These are phyloP conservation scores for Phytophthora capsici DNA, from an alignment of 352 stramenopile genomes.

Conservation along the genomic window DNA sequence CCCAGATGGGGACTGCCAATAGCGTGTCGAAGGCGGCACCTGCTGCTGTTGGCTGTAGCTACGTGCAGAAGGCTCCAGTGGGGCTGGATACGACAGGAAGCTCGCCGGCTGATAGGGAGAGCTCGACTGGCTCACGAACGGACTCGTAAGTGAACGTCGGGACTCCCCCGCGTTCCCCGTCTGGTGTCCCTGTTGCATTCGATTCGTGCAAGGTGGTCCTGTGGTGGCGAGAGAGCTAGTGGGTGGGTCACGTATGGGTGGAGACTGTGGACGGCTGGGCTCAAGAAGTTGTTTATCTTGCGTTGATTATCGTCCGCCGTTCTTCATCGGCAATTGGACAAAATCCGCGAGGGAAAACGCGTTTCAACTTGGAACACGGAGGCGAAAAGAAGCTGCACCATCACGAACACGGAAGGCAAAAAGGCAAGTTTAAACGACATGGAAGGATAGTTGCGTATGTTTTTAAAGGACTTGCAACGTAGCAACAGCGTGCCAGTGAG, in stretches of 20 bases:
- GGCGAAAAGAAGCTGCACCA: slow-evolving; percentile 33
- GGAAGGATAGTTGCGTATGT: background rate
- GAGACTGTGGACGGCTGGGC: slow-evolving; percentile 12
- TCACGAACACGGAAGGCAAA: background rate
- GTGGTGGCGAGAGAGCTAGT: slow-evolving; percentile 12
- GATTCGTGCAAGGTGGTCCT: too few relatives aligned
- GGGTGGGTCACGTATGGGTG: slow-evolving; percentile 20
- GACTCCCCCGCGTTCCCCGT: background rate
- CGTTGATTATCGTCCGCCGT: slow-evolving; percentile 20
- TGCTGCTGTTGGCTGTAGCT: slow-evolving; percentile 38
- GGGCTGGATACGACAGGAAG: slow-evolving; percentile 39
- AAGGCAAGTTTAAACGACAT: background rate
- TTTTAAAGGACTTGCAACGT: background rate
- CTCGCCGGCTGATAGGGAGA: slow-evolving; percentile 14
- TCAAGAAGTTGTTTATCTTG: slow-evolving; percentile 27
- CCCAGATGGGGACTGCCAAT: slow-evolving; percentile 30
- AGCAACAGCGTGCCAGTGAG: background rate
- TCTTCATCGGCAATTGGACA: slow-evolving; percentile 36
- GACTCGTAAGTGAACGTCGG: slow-evolving; percentile 24
- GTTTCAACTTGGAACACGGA: slow-evolving; percentile 20
- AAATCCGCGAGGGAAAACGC: slow-evolving; percentile 21
- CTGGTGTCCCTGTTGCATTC: slow-evolving; percentile 31
- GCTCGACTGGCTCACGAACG: slow-evolving; percentile 14
- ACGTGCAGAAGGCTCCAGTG: slow-evolving; percentile 36
- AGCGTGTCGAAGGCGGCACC: slow-evolving; percentile 18